Base-by-base conservation (phyloP, 2,329 filamentous ascomycete species). In the Diaporthe helianthi region DNA sequence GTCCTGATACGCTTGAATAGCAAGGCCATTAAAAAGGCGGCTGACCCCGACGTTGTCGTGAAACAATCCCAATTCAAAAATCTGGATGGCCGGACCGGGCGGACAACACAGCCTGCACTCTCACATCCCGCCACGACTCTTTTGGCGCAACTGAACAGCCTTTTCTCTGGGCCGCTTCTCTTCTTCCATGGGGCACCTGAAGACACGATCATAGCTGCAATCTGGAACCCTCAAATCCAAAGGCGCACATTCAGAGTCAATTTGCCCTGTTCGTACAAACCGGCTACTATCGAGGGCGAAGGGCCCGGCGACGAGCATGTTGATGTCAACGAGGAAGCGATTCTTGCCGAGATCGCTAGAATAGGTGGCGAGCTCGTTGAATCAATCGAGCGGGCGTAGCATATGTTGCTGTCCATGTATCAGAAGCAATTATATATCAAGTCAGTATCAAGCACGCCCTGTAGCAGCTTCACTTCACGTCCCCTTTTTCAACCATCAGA, bases 161-260 rank as follows among this genome's bases (percentile, higher is more conserved):
- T 89, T 2, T 98, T 94, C 76, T 86, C 86, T 4, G 86, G 90
- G 44, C 87, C 88, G 3, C 82, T 97, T 41, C 82, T 98, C 2
- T 93, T 98, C 79, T 98, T 98, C 83, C 86, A 90, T 72, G 90
- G 93, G 38, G 84, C 83, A 1, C 82, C 84, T 2, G 84, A 89
- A 29, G 84, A 88, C 68, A 76, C 76, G 24, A 78, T 88, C 9
- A 83, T 92, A 17, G 85, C 85, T 1, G 86, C 82, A 22, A 82
- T 90, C 54, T 90, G 88, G 88, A 87, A 86, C 67, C 86, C 86
- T 2, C 82, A 82, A 72, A 73, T 87, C 70, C 82, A 83, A 72
- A 77, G 75, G 66, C 85, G 92, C 72, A 80, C 82, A 15, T 94
- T 93, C 83, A 91, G 91, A 72, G 85, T 92, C 19, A 92, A 91